phyloP scores from a whole-genome alignment of 352 stramenopile genomes.

The Pseudoperonospora humuli region DNA sequence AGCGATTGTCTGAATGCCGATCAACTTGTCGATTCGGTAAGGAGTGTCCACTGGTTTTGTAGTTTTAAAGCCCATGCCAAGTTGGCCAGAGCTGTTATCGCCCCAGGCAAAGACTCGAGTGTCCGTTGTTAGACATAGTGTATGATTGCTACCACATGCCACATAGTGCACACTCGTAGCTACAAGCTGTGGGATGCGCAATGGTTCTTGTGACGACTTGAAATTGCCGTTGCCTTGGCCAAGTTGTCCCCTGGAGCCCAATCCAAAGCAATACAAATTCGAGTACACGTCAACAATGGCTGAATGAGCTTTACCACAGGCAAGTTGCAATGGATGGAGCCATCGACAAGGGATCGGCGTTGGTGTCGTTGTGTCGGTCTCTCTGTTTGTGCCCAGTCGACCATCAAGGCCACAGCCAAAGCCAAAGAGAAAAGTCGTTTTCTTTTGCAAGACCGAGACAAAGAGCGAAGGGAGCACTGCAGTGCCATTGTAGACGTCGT shows the following conservation, averaged over 20 bases:
- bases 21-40: conserved; percentile 43
- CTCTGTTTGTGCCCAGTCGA: conserved; percentile 35
- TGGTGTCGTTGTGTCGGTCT: conserved; percentile 37
- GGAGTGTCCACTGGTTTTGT: conserved; percentile 26
- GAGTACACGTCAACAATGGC: conserved; percentile 69
- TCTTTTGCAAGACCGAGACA: conserved; percentile 60
- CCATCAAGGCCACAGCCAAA: conserved; percentile 58
- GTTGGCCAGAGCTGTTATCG: conserved; percentile 53
- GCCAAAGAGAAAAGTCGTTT: conserved; percentile 57
- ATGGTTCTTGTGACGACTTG: conserved; percentile 45
- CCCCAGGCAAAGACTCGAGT: conserved; percentile 56
- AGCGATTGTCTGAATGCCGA: conserved; percentile 33
- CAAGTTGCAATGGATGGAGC: conserved; percentile 60
- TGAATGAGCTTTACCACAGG: conserved; percentile 57
- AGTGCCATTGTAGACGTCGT: conserved; percentile 37
- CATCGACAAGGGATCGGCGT: conserved; percentile 53
- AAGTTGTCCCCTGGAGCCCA: conserved; percentile 37
- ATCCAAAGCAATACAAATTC: conserved; percentile 68
- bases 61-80: conserved; percentile 35
- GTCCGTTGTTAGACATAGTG: conserved; percentile 49
- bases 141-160: no score
- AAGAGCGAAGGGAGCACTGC: no score
- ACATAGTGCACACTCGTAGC: no score
- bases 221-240: conserved; percentile 48
- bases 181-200: conserved; percentile 36